Evolutionary conservation across 148 eudicot species (phyloP), one percentile per base, ranked within the genome.

Genomic region (Vaccinium corymbosum): DNA sequence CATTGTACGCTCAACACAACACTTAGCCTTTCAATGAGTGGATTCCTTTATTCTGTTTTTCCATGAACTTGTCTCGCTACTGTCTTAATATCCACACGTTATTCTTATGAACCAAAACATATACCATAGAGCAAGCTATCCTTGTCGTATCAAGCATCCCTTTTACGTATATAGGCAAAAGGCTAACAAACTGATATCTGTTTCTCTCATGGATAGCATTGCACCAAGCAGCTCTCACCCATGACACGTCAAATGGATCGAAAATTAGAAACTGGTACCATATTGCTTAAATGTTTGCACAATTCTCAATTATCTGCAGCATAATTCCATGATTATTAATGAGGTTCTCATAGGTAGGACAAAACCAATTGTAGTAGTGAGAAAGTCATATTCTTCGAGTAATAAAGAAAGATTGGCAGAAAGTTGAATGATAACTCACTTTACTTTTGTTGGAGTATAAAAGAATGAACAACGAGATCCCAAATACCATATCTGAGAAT

Each of bases 401-500:
- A 46, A 6, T 79, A 53, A 19, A 38, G 25, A 11, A 86, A 55
- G 29, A 19, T 59, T 35, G 48, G 56, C 48, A 80, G 32, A 77
- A 57, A 56, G 62, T 55, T 16, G 7, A 59, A 84, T n/a, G 78
- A 83, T 42, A 77, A 87, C 94, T 90, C 89, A 95, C 98, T 87
- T 91, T 88, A 85, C 87, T 93, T 89, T 94, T 97, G 89, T 92
- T 93, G 89, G 93, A 92, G 92, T 93, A 97, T 64, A 97, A 84
- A 84, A 97, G 90, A 85, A 92, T 61, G 87, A 97, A 97, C 79
- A 97, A 68, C 27, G 98, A 90, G 79, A 93, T 68, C 68, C 99
- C 99, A 88, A 94, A 97, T 64, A 92, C 90, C 86, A 91, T 84
- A 88, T 97, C 99, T 42, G 99, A 97, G 93, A 91, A 97, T 75